These are phyloP conservation scores for Schizothecium vesticola DNA, from an alignment of 495 filamentous ascomycete species.

Conservation along the genomic window DNA sequence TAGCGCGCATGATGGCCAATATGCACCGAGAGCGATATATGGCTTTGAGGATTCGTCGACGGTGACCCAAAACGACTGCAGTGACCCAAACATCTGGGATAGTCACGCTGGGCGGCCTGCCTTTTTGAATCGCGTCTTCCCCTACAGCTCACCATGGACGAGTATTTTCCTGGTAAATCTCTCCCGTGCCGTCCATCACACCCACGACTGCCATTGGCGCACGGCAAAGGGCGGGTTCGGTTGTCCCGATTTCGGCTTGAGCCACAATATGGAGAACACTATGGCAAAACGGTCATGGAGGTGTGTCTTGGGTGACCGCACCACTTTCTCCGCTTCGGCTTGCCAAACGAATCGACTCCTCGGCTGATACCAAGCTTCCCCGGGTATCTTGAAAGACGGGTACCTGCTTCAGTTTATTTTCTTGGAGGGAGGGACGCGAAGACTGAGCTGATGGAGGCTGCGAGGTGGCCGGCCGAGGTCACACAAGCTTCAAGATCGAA, in stretches of 20 bases:
- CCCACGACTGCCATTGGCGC: background rate
- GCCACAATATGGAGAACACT: constrained; percentile 10
- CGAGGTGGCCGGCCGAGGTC: background rate
- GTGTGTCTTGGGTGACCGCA: background rate
- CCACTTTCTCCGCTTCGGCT: constrained; percentile 10
- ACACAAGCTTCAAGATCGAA: background rate
- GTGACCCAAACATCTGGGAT: background rate
- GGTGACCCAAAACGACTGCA: background rate
- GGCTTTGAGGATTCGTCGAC: background rate
- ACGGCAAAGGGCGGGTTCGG: background rate
- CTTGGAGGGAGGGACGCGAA: background rate
- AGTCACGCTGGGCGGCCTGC: background rate
- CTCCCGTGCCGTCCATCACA: background rate
- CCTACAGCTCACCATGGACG: background rate
- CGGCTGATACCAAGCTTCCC: constrained; percentile 9
- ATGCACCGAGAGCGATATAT: constrained; percentile 16
- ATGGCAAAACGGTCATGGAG: constrained; percentile 11
- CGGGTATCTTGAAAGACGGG: background rate
- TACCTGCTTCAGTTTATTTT: background rate
- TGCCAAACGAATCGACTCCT: background rate
- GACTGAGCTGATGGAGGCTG: background rate
- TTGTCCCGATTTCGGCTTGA: background rate
- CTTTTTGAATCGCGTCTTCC: background rate
- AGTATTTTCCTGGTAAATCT: constrained; percentile 2
- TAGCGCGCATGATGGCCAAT: constrained; percentile 11